Evolutionary conservation across 2,329 filamentous ascomycete genomes (phyloP), one percentile per base, ranked within the genome.

Genomic region (Juglanconis oblonga): DNA sequence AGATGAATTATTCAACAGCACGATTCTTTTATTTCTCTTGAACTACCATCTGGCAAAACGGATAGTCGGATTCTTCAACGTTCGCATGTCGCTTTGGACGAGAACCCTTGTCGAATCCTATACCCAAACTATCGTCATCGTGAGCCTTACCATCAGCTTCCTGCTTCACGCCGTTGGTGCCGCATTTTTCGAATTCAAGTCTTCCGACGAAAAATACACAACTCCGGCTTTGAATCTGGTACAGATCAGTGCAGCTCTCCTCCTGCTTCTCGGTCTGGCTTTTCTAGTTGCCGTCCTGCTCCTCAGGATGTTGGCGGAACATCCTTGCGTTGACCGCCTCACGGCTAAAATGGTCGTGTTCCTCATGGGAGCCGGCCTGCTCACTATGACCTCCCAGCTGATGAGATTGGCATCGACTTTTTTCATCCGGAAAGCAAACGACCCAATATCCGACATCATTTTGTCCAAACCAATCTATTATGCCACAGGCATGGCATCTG

Each of bases 41-140:
- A 58, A 58, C 33, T 58, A 53, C n/a, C 29, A 36, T 5, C 50
- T 58, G 24, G 38, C 56, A 5, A 53, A 58, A 7, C 49, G 56
- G n/a, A 13, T 58, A 32, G 36, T 58, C 10, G 38, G 31, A 17
- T 24, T 53, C 8, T 58, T 53, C 5, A 52, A 58, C 35, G 17
- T 58, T n/a, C 56, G 56, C 3, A 38, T 52, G 7, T 58, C 56
- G 24, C 49, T 58, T 13, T 53, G 56, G 56, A 45, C 50, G 2
- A 53, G 42, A 32, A 53, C 13, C 14, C 31, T 58, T 4, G 36
- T 58, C 3, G 5, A 40, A 5, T 53, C 56, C 24, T 33, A 31
- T 17, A 35, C 51, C 50, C 54, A 38, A 24, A 40, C 38, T 24
- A 52, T n/a, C 29, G 38, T 58, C 40, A 29, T 36, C 35, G 32